Base-by-base conservation (phyloP, 1,139 yeast genomes). In the Hansenula lynferdii region DNA sequence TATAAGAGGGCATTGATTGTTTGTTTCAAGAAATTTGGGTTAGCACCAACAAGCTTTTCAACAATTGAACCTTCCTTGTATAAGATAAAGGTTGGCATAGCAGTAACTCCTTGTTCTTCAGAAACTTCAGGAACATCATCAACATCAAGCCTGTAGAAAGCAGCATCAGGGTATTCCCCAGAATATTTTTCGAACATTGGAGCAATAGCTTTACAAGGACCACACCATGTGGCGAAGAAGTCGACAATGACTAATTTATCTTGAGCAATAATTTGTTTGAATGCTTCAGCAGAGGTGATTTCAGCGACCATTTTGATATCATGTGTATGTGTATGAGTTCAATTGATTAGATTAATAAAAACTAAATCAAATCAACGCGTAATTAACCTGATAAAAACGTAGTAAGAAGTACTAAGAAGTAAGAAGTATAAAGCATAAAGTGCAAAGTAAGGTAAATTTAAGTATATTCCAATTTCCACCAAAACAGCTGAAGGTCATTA, bases 171-270 rank as follows among this genome's bases (percentile, higher is more conserved):
- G 65, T 69, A 72, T 53, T 76, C 72, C 36, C 66, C 62, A 31
- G 80, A 64, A 59, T 87, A 82, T 65, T 85, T 84, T 56, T 86
- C 94, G 56, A 89, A 67, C 68, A 85, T 70, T 60, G 97, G 97
- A 45, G 96, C 89, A 69, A 89, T 82, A 81, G 84, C 84, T 72
- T 87, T 87, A 72, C 97, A 89, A 46, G 97, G 96, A 53, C 96
- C 96, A 67, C 97, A 89, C 96, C 96, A 89, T 46, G 90, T 81
- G 51, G 96, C 96, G 56, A 80, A 86, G 69, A 89, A 89, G 69
- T 89, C 97, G 48, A 89, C 86, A 48, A 89, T 94, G 49, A 85
- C 85, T 58, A 85, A 72, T 48, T 80, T 80, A 47, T 73, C 76
- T 58, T 69, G 67, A 40, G 65, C 51, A 53, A 83, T 70, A 48